Conservation (phyloP, 1,284 basidiomycete species). For the Melampsora occidentalis region DNA sequence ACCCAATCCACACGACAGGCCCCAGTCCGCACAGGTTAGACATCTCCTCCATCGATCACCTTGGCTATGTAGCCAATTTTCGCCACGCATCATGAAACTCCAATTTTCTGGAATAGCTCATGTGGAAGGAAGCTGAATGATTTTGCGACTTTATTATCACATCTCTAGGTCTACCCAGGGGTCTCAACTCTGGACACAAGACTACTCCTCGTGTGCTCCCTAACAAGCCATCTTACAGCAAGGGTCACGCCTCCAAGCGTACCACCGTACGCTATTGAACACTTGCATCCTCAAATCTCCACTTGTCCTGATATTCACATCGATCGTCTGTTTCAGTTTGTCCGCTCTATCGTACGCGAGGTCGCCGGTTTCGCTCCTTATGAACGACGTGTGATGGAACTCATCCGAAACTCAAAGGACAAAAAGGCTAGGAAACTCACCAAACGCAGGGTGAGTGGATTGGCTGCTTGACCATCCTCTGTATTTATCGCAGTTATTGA, state of each 20-base stretch:
- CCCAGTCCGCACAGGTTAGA: conserved; percentile 34
- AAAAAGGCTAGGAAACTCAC: conserved; percentile 97
- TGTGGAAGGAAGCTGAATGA: background rate
- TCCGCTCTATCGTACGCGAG: conserved; percentile 85
- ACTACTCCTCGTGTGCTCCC: conserved; percentile 80
- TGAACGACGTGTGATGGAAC: conserved; percentile 96
- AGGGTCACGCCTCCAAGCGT: conserved; percentile 73
- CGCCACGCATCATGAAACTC: background rate
- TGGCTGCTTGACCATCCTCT: conserved; percentile 47
- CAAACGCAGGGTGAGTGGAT: conserved; percentile 81
- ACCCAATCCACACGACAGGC: conserved; percentile 35
- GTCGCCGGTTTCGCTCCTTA: conserved; percentile 95
- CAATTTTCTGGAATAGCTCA: background rate
- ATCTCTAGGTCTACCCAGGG: conserved; percentile 75
- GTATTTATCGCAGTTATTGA: conserved; percentile 25
- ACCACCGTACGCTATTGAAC: conserved; percentile 48
- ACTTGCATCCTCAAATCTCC: background rate
- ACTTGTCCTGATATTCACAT: background rate
- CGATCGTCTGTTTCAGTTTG: conserved; percentile 73
- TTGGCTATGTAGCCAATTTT: background rate
- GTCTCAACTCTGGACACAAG: conserved; percentile 87
- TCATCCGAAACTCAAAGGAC: conserved; percentile 79
- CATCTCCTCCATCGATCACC: background rate
- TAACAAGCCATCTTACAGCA: conserved; percentile 81
- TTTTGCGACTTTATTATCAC: background rate